phyloP scores from a whole-genome alignment of 2,329 filamentous ascomycete species.

The Furcasterigmium furcatum region DNA sequence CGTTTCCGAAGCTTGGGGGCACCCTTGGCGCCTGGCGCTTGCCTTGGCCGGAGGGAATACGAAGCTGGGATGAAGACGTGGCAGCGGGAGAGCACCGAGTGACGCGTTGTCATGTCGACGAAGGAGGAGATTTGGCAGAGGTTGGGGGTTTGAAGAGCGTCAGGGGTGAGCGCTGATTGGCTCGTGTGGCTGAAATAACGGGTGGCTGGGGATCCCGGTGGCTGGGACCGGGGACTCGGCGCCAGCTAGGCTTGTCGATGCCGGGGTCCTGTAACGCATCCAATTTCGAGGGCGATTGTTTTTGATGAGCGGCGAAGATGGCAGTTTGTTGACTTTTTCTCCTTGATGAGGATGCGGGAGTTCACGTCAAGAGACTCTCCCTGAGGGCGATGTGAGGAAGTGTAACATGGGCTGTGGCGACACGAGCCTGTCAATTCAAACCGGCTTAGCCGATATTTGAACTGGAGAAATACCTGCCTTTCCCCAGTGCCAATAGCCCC shows the following conservation, averaged over 20 bases:
- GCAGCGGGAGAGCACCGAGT: neutral
- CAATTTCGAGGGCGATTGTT: too few species aligned
- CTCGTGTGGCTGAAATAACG: conserved; percentile 9
- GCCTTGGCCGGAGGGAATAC: neutral
- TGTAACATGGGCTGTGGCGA: too few species aligned
- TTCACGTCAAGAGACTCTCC: too few species aligned
- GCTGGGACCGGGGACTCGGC: neutral
- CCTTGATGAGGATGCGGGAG: too few species aligned
- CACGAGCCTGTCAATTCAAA: too few species aligned
- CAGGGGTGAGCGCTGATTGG: conserved; percentile 10
- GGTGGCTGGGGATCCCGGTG: conserved; percentile 12
- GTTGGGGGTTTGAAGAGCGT: conserved; percentile 3
- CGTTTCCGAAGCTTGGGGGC: neutral
- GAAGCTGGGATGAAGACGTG: neutral
- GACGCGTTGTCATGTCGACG: conserved; percentile 2
- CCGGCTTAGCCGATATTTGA: too few species aligned
- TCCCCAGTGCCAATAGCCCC: too few species aligned
- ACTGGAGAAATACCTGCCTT: too few species aligned
- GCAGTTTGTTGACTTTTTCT: too few species aligned
- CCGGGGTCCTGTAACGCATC: too few species aligned
- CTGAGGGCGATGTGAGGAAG: too few species aligned
- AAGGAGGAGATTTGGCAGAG: neutral
- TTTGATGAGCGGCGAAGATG: too few species aligned
- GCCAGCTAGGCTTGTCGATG: neutral
- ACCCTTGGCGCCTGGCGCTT: neutral